Conservation (phyloP, 768 basidiomycete genomes). For the Mycena polygramma region DNA sequence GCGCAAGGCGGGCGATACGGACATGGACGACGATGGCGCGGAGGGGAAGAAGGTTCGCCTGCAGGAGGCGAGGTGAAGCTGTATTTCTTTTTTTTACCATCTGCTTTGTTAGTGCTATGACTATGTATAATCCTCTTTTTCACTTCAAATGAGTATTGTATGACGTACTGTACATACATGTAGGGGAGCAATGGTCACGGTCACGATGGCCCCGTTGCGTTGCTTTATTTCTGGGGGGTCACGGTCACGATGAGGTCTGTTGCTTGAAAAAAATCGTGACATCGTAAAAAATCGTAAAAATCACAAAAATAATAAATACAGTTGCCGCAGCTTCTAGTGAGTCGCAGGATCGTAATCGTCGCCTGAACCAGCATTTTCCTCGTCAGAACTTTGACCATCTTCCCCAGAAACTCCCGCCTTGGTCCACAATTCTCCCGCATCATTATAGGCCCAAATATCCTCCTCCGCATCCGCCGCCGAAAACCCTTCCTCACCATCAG, state of each 20-base stretch:
- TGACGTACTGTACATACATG: too few species aligned
- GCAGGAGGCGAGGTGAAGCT: too few species aligned
- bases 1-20: too few species aligned
- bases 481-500: too few species aligned
- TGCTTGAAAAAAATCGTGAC: conserved; percentile 1
- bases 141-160: too few species aligned
- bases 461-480: too few species aligned
- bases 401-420: not conserved
- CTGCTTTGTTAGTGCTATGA: too few species aligned
- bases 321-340: not conserved
- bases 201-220: not conserved
- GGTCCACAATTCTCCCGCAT: not conserved
- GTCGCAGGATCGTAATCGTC: not conserved
- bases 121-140: too few species aligned
- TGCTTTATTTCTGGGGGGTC: not conserved
- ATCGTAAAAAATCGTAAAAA: not conserved
- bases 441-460: too few species aligned
- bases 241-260: not conserved
- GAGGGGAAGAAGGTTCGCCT: too few species aligned
- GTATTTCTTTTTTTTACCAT: too few species aligned
- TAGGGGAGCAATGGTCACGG: conserved; percentile 1
- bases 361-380: not conserved
- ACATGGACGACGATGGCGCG: too few species aligned
- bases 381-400: not conserved
- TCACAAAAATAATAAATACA: not conserved